phyloP scores from a whole-genome alignment of 1,284 basidiomycete species.

The Papiliotrema laurentii region DNA sequence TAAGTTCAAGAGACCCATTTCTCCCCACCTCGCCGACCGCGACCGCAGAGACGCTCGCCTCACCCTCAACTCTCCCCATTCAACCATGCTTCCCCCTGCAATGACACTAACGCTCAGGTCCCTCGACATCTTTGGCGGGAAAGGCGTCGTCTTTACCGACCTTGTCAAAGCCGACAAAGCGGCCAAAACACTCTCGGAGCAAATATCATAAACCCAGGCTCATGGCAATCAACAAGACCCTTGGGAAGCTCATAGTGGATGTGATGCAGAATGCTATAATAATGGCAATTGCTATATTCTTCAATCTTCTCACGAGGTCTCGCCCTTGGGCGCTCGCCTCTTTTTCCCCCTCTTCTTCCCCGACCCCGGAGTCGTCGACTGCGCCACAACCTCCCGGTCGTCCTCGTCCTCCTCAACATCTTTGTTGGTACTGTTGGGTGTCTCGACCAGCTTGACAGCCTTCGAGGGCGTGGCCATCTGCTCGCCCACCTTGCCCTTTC shows the following conservation, averaged over 20 bases:
- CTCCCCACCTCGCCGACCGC: not conserved
- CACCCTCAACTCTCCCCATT: not conserved
- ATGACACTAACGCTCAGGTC: not conserved
- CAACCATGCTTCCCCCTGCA: not conserved
- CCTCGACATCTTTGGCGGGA: conserved; percentile 7
- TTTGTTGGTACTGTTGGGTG: not conserved
- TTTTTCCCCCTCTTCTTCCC: conserved; percentile 1
- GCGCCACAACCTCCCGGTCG: not conserved
- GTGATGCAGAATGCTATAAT: no score
- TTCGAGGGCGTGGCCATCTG: not conserved
- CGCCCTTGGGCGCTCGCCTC: no score
- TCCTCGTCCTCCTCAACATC: not conserved
- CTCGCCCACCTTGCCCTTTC: not conserved
- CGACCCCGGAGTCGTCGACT: not conserved
- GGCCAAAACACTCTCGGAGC: no score
- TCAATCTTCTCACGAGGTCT: no score
- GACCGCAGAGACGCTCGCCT: not conserved
- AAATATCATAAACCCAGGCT: no score
- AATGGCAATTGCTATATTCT: no score
- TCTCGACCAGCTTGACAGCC: not conserved
- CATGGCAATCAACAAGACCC: no score
- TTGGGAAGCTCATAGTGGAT: no score
- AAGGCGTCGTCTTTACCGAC: conserved; percentile 2
- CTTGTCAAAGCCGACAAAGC: conserved; percentile 2
- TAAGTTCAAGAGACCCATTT: conserved; percentile 43